Base-by-base conservation (phyloP, 495 filamentous ascomycete species). In the Penicillium waksmanii region DNA sequence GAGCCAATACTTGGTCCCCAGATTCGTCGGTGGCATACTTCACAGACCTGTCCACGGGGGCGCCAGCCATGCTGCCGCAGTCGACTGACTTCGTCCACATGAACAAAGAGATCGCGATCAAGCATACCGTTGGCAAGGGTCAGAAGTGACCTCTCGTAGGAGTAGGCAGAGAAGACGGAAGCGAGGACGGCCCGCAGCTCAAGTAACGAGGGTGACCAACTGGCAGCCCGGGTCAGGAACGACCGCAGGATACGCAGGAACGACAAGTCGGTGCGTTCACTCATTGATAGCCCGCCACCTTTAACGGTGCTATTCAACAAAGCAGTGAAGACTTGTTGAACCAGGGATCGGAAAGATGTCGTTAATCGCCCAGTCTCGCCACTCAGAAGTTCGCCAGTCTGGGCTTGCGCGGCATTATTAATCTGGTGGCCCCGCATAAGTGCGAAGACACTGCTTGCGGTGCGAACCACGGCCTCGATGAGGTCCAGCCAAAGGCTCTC, bases 111-210 rank as follows among this genome's bases (percentile, higher is more conserved):
- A 66, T 96, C 92, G 61, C 93, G 89, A 57, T 97, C 93, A 1
- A 98, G 79, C 59, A 98, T 84, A 17, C 85, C 83, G 71, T 93
- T 94, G 11, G 96, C 91, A 13, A 98, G 85, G 2, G 84, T 80
- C 18, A 98, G 81, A 12, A 98, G 88, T 4, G 89, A 90, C 65
- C 91, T 88, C 70, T 98, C 96, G 69, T 97, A 97, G 0, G 92
- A 86, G 66, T 98, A 98, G 0, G 96, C 93, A 2, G 94, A 87
- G 73, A 98, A 98, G 47, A 98, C 92, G 7, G 91, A 91, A 2
- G 85, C 79, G 3, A 98, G 82, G 2, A 97, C 93, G 43, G 85
- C 82, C 23, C 96, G 88, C 12, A 98, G 80, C 66, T 98, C 93
- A 5, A 90, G 87, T 1, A 98, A 84, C 25, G 89, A 94, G 0